A percentile compares a stretch with the other conserved stretches of the same genome.
These are phyloP conservation scores for Trichophyton benhamiae DNA, from an alignment of 2,329 filamentous ascomycete genomes.

Conservation along the genomic window DNA sequence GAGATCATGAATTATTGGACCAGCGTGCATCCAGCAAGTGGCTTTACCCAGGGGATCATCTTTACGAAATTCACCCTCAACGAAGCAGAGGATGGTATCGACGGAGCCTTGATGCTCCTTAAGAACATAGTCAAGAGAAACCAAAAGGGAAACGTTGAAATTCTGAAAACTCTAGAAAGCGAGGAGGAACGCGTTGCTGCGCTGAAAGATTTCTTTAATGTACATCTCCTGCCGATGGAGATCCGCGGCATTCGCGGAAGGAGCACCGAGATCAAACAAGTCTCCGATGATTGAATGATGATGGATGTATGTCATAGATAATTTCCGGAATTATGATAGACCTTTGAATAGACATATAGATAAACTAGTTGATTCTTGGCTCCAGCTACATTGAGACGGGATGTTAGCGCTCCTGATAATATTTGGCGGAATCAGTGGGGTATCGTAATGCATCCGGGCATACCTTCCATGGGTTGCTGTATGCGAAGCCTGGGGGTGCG, in stretches of 20 bases:
- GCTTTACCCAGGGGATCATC: slow-evolving; percentile 44
- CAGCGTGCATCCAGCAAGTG: slow-evolving; percentile 38
- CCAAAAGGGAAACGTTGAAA: slow-evolving; percentile 38
- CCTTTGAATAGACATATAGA: not conserved
- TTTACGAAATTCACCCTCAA: slow-evolving; percentile 45
- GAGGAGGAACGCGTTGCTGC: slow-evolving; percentile 45
- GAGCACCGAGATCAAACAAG: slow-evolving; percentile 28
- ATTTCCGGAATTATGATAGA: slow-evolving; percentile 1
- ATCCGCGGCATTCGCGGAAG: slow-evolving; percentile 39
- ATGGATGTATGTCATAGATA: not conserved
- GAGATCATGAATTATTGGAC: slow-evolving; percentile 48
- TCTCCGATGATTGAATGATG: slow-evolving; percentile 16
- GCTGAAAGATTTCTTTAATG: slow-evolving; percentile 41
- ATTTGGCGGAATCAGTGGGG: not conserved
- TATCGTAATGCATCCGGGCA: slow-evolving; percentile 13
- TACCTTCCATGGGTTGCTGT: slow-evolving; percentile 58
- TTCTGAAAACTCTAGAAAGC: slow-evolving; percentile 36
- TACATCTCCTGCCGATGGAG: slow-evolving; percentile 42
- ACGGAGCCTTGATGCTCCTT: slow-evolving; percentile 44
- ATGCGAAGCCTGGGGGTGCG: slow-evolving; percentile 51
- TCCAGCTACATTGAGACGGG: slow-evolving; percentile 23
- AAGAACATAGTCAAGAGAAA: slow-evolving; percentile 44
- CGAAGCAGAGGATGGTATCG: slow-evolving; percentile 34
- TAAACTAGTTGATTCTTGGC: slow-evolving; percentile 27
- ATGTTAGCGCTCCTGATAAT: not conserved